These are phyloP conservation scores for Backusella tuberculispora DNA, from an alignment of 192 early-diverging fungal genomes.

Conservation along the genomic window DNA sequence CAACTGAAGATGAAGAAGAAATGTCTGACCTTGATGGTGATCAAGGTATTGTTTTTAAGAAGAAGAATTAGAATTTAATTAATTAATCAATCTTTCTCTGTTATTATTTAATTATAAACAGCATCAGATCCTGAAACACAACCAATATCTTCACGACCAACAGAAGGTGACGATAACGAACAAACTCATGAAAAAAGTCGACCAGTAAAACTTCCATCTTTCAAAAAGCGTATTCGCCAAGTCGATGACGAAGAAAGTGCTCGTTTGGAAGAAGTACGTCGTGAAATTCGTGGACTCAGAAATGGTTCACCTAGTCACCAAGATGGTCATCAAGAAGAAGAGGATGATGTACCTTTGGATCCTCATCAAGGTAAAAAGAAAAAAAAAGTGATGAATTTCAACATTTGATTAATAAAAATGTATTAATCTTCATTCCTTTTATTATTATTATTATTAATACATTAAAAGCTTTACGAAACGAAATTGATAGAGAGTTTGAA, in stretches of 20 bases:
- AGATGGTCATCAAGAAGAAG: not conserved
- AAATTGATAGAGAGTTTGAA: slow-evolving; percentile 39
- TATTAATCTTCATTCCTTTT: not conserved
- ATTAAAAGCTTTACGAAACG: slow-evolving; percentile 34
- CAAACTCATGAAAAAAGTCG: not conserved
- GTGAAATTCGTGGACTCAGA: slow-evolving; percentile 29
- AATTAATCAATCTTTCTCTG: not conserved
- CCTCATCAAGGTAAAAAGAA: slow-evolving; percentile 36
- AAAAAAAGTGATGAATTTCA: not conserved
- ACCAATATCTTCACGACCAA: not conserved
- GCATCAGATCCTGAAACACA: slow-evolving; percentile 13
- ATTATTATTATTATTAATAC: not conserved
- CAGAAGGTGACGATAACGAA: slow-evolving; percentile 13
- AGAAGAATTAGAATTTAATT: not conserved
- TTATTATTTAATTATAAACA: not conserved
- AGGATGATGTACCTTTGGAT: slow-evolving; percentile 33
- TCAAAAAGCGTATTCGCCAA: slow-evolving; percentile 37
- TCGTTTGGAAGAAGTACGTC: slow-evolving; percentile 33
- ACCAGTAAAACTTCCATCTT: slow-evolving; percentile 34
- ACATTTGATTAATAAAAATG: not conserved
- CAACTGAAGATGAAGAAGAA: slow-evolving; percentile 30
- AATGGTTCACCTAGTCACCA: not conserved
- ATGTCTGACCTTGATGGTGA: slow-evolving; percentile 44
- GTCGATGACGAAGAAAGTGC: slow-evolving; percentile 26
- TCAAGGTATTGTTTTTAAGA: slow-evolving; percentile 22